These are phyloP conservation scores for Phytophthora uliginosa DNA, from an alignment of 352 stramenopile species.

Conservation along the genomic window DNA sequence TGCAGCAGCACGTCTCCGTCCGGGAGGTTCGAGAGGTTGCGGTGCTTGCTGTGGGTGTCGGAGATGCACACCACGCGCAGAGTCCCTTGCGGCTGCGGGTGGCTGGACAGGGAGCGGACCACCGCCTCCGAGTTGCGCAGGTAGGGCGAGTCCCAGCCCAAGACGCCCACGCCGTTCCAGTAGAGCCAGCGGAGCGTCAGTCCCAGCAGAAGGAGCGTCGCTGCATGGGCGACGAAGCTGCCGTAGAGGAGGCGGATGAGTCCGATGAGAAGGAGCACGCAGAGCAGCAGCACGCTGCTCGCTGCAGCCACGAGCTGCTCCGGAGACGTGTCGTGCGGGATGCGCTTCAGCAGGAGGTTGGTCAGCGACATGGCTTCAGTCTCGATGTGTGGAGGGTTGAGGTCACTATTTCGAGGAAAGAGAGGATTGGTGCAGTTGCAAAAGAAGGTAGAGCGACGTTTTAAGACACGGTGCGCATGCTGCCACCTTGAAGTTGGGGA, in stretches of 20 bases:
- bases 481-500: no score
- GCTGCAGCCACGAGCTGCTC: slow-evolving; percentile 35
- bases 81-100: slow-evolving; percentile 60
- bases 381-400: neutral
- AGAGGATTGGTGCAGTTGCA: no score
- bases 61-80: slow-evolving; percentile 86
- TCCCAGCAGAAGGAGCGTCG: slow-evolving; percentile 30
- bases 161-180: slow-evolving; percentile 70
- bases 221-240: slow-evolving; percentile 11
- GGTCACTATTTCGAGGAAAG: no score
- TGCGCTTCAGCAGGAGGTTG: slow-evolving; percentile 33
- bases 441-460: no score
- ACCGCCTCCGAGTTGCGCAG: slow-evolving; percentile 49
- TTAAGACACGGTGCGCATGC: no score
- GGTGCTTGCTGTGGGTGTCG: slow-evolving; percentile 84
- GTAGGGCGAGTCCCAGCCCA: slow-evolving; percentile 57
- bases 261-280: slow-evolving; percentile 5
- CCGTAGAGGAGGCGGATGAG: neutral
- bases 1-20: slow-evolving; percentile 91
- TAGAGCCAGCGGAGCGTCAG: slow-evolving; percentile 61
- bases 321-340: slow-evolving; percentile 58
- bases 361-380: slow-evolving; percentile 31
- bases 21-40: slow-evolving; percentile 64
- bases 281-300: slow-evolving; percentile 1
- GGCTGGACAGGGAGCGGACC: slow-evolving; percentile 38